Conservation (phyloP, 345 rosid genomes). For the Eucalyptus marginata region DNA sequence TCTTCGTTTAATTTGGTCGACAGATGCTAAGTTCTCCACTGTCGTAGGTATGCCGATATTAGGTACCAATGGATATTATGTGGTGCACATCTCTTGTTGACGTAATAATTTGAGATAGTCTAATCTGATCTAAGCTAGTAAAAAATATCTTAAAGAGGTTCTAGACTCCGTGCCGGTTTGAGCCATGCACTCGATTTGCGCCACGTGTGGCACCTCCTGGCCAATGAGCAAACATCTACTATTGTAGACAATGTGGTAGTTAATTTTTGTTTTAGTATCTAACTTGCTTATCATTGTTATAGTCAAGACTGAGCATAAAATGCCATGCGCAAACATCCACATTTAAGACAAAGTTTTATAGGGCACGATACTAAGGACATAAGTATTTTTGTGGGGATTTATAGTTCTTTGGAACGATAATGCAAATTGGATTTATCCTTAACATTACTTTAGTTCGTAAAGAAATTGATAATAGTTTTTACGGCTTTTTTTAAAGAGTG, state of each 20-base stretch:
- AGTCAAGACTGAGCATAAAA: background rate
- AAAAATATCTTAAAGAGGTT: fast-evolving
- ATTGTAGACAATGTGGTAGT: background rate
- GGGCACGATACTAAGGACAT: background rate
- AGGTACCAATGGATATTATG: background rate
- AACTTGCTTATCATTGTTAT: background rate
- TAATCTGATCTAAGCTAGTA: background rate
- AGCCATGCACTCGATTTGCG: background rate
- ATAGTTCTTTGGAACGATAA: background rate
- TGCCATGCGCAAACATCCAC: background rate
- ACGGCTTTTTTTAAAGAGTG: background rate
- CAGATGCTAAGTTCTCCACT: background rate
- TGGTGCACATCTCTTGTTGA: background rate
- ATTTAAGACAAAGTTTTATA: background rate
- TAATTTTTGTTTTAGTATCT: background rate
- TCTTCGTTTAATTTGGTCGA: background rate
- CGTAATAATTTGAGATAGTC: fast-evolving
- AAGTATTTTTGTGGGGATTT: background rate
- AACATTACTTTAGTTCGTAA: background rate
- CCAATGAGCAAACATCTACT: background rate
- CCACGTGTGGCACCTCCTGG: background rate
- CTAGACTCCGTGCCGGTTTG: background rate
- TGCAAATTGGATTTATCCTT: background rate
- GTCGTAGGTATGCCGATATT: fast-evolving
- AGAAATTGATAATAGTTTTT: background rate